Percentiles rank a stretch among this genome's conserved stretches.
Evolutionary conservation across 139 green algal species (phyloP).

Genomic region (Coccomyxa sp.): DNA sequence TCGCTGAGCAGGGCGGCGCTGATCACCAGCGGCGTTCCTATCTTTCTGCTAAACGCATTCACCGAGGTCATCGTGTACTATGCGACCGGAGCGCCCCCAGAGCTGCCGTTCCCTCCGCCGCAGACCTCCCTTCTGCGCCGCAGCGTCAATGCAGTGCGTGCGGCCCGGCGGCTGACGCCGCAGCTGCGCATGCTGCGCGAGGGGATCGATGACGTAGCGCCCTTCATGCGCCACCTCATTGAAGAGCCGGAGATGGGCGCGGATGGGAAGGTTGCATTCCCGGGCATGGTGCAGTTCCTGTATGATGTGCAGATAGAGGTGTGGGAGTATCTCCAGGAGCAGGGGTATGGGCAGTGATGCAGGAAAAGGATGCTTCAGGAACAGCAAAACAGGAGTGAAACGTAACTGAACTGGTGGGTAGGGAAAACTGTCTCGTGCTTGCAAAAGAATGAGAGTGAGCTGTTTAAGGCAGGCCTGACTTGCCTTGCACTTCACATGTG

Average conservation of each 20-base stretch:
- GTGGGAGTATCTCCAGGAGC: conserved; percentile 7
- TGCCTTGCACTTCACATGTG: too few relatives aligned
- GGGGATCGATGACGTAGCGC: background rate
- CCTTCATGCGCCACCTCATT: conserved; percentile 10
- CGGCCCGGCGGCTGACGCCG: conserved; percentile 50
- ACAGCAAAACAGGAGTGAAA: too few relatives aligned
- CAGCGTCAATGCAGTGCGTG: conserved; percentile 45
- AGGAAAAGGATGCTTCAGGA: background rate
- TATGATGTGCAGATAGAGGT: conserved; percentile 41
- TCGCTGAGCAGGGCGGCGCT: conserved; percentile 60
- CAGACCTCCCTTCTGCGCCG: conserved; percentile 40
- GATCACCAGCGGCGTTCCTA: conserved; percentile 43
- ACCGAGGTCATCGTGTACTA: conserved; percentile 62
- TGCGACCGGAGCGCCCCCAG: conserved; percentile 16
- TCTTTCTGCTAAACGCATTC: conserved; percentile 87
- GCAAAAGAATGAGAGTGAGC: too few relatives aligned
- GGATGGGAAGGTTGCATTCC: conserved; percentile 6
- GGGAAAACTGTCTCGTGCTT: too few relatives aligned
- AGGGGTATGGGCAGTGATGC: background rate
- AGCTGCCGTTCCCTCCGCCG: conserved; percentile 66
- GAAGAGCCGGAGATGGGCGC: conserved; percentile 14
- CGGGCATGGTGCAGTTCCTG: conserved; percentile 47
- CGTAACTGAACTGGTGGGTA: background rate
- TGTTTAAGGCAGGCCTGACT: too few relatives aligned
- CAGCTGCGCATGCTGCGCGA: conserved; percentile 49